Percentiles rank a stretch among this genome's conserved stretches.
These are phyloP conservation scores for Schwanniomyces vanrijiae DNA, from an alignment of 805 yeast genomes.

Conservation along the genomic window DNA sequence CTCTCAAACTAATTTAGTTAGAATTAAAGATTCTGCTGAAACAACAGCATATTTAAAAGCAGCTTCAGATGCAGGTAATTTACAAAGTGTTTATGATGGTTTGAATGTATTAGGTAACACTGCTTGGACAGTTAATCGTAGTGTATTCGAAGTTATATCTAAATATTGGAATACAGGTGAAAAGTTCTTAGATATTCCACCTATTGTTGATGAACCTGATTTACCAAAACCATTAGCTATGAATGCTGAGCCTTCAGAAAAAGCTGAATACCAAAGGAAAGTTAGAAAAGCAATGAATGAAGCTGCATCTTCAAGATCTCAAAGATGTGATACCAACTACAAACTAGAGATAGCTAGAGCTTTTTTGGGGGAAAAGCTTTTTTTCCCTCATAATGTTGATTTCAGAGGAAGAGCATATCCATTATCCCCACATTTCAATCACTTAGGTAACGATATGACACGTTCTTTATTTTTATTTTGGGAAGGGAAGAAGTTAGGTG, in stretches of 20 bases:
- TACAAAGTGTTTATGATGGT: constrained; percentile 73
- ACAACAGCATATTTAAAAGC: constrained; percentile 86
- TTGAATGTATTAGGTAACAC: constrained; percentile 83
- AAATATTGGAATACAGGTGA: constrained; percentile 87
- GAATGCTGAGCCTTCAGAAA: constrained; percentile 69
- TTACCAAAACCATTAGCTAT: constrained; percentile 53
- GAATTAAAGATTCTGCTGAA: constrained; percentile 85
- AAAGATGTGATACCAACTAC: constrained; percentile 91
- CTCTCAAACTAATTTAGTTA: constrained; percentile 60
- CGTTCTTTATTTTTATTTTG: constrained; percentile 72
- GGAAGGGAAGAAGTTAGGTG: constrained; percentile 72
- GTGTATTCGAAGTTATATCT: constrained; percentile 65
- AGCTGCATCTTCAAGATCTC: constrained; percentile 71
- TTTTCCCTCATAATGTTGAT: constrained; percentile 79
- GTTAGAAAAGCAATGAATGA: constrained; percentile 59
- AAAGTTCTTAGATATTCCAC: constrained; percentile 70
- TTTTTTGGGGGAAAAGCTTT: constrained; percentile 70
- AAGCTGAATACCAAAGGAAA: constrained; percentile 65
- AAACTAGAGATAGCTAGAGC: constrained; percentile 95
- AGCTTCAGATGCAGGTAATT: constrained; percentile 67
- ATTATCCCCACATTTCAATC: constrained; percentile 76
- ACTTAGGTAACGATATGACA: constrained; percentile 76
- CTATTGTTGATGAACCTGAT: constrained; percentile 42
- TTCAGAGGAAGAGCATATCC: constrained; percentile 87
- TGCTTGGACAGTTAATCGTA: constrained; percentile 87